Conservation (phyloP, 2,329 filamentous ascomycete genomes). For the Davidsoniella neocaledoniae region DNA sequence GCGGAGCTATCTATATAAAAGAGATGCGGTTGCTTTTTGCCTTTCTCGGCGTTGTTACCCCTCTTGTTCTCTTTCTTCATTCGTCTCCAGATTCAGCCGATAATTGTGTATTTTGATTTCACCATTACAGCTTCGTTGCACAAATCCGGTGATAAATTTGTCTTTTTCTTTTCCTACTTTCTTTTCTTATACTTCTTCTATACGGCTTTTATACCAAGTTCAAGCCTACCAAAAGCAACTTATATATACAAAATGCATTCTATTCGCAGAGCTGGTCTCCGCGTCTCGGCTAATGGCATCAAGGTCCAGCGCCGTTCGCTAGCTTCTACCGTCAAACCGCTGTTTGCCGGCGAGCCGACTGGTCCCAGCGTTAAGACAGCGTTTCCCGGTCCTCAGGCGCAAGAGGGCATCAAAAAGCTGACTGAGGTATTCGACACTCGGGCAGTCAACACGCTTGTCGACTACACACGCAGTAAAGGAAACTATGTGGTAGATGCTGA, state of each 20-base stretch:
- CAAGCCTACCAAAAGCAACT: neutral
- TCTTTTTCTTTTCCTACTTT: no score
- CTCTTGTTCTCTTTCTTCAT: no score
- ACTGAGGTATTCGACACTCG: conserved; percentile 71
- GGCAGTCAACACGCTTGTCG: conserved; percentile 66
- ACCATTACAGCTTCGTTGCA: no score
- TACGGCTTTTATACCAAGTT: no score
- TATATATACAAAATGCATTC: neutral
- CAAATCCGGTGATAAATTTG: no score
- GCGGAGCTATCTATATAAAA: no score
- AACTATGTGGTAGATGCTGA: conserved; percentile 68
- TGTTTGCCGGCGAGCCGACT: conserved; percentile 33
- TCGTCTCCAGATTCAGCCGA: no score
- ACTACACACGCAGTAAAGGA: conserved; percentile 57
- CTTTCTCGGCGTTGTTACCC: no score
- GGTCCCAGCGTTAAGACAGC: conserved; percentile 36
- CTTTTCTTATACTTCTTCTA: no score
- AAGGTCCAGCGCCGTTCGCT: conserved; percentile 8
- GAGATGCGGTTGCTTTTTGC: no score
- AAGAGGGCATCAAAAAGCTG: conserved; percentile 52
- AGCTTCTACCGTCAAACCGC: conserved; percentile 20
- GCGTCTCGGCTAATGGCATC: conserved; percentile 13
- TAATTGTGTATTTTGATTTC: no score
- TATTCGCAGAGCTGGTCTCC: conserved; percentile 11
- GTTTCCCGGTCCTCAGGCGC: conserved; percentile 63